Evolutionary conservation across 805 yeast species (phyloP).

Genomic region (Nakazawaea siamensis): DNA sequence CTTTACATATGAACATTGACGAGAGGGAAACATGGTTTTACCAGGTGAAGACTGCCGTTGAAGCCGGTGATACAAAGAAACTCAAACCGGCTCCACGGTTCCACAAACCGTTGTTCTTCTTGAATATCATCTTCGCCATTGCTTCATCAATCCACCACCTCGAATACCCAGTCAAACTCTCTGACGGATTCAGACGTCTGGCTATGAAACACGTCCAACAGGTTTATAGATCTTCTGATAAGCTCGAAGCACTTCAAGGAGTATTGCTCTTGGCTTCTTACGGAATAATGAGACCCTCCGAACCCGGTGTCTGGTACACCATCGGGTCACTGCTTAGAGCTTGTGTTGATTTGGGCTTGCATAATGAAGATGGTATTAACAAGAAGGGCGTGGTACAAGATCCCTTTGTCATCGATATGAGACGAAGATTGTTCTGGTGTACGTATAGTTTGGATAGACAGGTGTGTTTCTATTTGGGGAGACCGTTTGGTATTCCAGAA

Average conservation of each 20-base stretch:
- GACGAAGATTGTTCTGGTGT: conserved; percentile 83
- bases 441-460: conserved; percentile 82
- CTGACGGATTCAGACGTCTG: conserved; percentile 63
- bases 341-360: conserved; percentile 80
- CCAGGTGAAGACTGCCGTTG: conserved; percentile 24
- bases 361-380: conserved; percentile 44
- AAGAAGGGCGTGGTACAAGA: conserved; percentile 28
- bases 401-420: conserved; percentile 54
- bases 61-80: not conserved
- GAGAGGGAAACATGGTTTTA: conserved; percentile 39
- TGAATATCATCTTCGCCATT: conserved; percentile 73
- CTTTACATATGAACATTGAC: conserved; percentile 17
- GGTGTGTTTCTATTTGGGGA: conserved; percentile 74
- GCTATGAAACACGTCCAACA: conserved; percentile 53
- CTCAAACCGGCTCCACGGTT: conserved; percentile 34
- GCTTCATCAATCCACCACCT: conserved; percentile 69
- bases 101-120: conserved; percentile 55
- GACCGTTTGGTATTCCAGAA: conserved; percentile 88
- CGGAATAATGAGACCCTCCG: conserved; percentile 81
- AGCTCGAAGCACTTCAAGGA: conserved; percentile 68
- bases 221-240: conserved; percentile 48
- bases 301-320: conserved; percentile 90
- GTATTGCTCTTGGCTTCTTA: conserved; percentile 59
- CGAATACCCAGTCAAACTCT: conserved; percentile 53
- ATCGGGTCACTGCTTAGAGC: conserved; percentile 73